phyloP scores from a whole-genome alignment of 2,329 filamentous ascomycete genomes.

The Calonectria naviculata region DNA sequence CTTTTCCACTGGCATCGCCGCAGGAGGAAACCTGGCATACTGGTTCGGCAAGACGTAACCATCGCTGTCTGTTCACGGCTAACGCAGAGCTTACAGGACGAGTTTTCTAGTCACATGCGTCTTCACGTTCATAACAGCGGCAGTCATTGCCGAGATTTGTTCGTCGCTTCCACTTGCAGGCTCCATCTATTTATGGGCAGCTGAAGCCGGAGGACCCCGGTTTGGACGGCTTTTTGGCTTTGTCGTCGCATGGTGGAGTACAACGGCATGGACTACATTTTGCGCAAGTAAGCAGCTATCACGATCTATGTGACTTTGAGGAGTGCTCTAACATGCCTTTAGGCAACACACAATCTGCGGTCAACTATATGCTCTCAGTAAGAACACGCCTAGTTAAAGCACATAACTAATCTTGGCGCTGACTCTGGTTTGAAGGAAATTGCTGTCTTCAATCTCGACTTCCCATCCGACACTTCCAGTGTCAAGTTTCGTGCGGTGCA shows the following conservation, averaged over 20 bases:
- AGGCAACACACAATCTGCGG: constrained; percentile 62
- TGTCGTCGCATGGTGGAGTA: constrained; percentile 74
- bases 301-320: not conserved
- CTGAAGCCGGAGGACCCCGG: constrained; percentile 65
- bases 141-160: constrained; percentile 70
- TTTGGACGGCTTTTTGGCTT: constrained; percentile 68
- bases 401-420: not conserved
- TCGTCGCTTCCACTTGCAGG: constrained; percentile 69
- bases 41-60: constrained; percentile 52
- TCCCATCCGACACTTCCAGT: constrained; percentile 61
- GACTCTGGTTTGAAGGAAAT: constrained; percentile 56
- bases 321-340: not conserved
- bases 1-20: constrained; percentile 71
- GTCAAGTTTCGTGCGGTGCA: constrained; percentile 70
- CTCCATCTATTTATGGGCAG: constrained; percentile 72
- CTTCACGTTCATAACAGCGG: constrained; percentile 70
- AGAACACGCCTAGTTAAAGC: constrained; percentile 20
- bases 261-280: constrained; percentile 70
- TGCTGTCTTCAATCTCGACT: constrained; percentile 65
- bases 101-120: constrained; percentile 69
- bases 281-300: constrained; percentile 55
- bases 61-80: not conserved
- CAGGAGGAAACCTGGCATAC: constrained; percentile 70
- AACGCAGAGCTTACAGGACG: constrained; percentile 53
- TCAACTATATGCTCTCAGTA: constrained; percentile 64